phyloP scores from a whole-genome alignment of 2,329 filamentous ascomycete genomes.

The Colletotrichum spaethianum region DNA sequence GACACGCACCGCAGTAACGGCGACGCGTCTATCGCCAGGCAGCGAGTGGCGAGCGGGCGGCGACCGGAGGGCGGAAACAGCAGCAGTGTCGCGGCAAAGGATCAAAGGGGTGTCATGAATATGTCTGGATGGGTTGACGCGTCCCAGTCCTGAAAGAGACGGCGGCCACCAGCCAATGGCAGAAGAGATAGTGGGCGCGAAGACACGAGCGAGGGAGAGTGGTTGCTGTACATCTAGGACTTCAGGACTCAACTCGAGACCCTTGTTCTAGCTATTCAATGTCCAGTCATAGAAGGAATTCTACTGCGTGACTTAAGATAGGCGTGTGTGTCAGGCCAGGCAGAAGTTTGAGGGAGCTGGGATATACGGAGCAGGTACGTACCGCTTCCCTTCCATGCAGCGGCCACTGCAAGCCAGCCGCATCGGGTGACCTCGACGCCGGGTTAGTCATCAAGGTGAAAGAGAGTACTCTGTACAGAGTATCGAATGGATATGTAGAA shows the following conservation, averaged over 20 bases:
- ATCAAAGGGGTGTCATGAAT: conserved; percentile 5
- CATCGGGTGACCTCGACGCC: conserved; percentile 7
- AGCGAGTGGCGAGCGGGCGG: conserved; percentile 1
- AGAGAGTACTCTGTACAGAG: too few species aligned
- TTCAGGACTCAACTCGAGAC: background rate
- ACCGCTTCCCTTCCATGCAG: background rate
- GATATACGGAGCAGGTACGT: background rate
- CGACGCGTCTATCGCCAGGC: conserved; percentile 17
- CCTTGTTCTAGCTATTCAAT: background rate
- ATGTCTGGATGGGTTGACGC: conserved; percentile 25
- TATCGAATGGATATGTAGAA: background rate
- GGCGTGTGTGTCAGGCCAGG: background rate
- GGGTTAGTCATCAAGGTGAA: conserved; percentile 12
- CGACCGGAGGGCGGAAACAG: background rate
- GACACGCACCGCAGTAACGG: background rate
- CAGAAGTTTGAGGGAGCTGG: conserved; percentile 17
- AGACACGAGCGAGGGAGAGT: background rate
- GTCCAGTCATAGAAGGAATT: background rate
- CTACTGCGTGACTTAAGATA: background rate
- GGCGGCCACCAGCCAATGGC: conserved; percentile 25
- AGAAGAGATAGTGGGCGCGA: background rate
- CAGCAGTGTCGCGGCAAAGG: conserved; percentile 19
- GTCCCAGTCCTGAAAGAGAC: background rate
- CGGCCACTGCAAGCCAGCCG: conserved; percentile 4
- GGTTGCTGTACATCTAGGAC: background rate